phyloP scores from a whole-genome alignment of 2,329 filamentous ascomycete genomes.

The Ilyonectria sp. region DNA sequence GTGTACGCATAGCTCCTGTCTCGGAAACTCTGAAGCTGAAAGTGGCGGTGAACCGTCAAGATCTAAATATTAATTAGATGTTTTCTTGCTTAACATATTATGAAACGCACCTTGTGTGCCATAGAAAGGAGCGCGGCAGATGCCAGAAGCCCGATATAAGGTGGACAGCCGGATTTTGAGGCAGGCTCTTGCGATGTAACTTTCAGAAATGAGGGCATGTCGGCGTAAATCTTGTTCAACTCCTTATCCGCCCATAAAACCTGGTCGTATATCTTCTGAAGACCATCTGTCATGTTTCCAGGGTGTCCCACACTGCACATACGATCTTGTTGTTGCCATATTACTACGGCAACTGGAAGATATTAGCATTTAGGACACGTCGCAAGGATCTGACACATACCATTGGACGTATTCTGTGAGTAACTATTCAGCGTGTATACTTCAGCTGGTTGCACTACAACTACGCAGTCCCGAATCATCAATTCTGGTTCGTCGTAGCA shows the following conservation, averaged over 20 bases:
- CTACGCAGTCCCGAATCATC: neutral
- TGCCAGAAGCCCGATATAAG: neutral
- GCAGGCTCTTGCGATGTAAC: neutral
- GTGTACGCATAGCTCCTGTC: constrained; percentile 21
- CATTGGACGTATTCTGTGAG: neutral
- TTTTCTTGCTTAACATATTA: too few species aligned
- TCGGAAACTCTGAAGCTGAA: constrained; percentile 24
- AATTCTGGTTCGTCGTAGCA: constrained; percentile 14
- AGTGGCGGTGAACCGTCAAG: constrained; percentile 23
- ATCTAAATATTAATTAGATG: neutral
- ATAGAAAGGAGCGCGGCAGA: constrained; percentile 12
- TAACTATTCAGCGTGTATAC: constrained; percentile 22
- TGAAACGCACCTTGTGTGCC: constrained; percentile 3
- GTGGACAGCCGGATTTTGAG: neutral
- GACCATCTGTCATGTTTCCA: neutral
- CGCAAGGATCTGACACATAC: neutral
- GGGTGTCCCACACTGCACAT: constrained; percentile 18
- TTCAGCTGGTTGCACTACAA: neutral
- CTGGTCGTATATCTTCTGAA: constrained; percentile 16
- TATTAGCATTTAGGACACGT: neutral
- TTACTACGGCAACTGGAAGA: constrained; percentile 12
- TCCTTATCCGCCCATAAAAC: constrained; percentile 22
- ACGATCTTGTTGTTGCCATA: constrained; percentile 26
- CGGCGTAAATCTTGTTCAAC: constrained; percentile 6
- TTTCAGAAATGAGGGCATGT: constrained; percentile 7